Base-by-base conservation (phyloP, 2,329 filamentous ascomycete species). In the Fusarium domesticum region DNA sequence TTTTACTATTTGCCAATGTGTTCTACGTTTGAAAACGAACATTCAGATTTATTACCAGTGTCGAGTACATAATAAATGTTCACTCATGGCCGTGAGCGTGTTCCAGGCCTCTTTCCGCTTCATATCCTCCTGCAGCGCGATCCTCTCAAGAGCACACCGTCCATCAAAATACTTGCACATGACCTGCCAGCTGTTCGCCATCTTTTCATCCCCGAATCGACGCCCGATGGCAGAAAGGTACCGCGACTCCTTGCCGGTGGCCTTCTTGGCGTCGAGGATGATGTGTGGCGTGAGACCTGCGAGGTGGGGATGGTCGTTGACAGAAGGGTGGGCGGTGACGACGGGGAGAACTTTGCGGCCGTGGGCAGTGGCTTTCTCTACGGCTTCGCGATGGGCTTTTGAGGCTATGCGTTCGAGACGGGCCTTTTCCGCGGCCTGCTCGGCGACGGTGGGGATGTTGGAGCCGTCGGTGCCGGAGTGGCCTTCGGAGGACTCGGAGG, bases 131-230 rank as follows among this genome's bases (percentile, higher is more conserved):
- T 85, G 78, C n/a, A 93, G 72, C 1, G 87, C 81, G 53, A 98
- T 86, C 57, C 91, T 84, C 70, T 98, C 93, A 47, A 97, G 74
- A 3, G 91, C 85, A 61, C 86, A 84, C 44, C 77, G 79, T 1
- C 93, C 93, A 64, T 97, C 91, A 57, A 97, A 89, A 66, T 96
- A 93, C 65, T 87, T 89, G 58, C 84, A 78, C 57, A 96, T 82
- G 35, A 77, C 72, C 2, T 81, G 79, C 86, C 90, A 95, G 37
- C 80, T 77, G 44, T 81, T 77, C 33, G 80, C 75, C 12, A 87
- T 66, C 46, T 82, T 79, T 14, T 73, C 70, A 50, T 83, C 75
- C 45, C 64, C 68, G 43, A 84, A 71, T 8, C 80, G 71, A 37
- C 69, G 69, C 6, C 70, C 76, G 43, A 84, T 81, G 31, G 80